phyloP scores from a whole-genome alignment of 805 yeast species.

The Kuraishia floccosa region DNA sequence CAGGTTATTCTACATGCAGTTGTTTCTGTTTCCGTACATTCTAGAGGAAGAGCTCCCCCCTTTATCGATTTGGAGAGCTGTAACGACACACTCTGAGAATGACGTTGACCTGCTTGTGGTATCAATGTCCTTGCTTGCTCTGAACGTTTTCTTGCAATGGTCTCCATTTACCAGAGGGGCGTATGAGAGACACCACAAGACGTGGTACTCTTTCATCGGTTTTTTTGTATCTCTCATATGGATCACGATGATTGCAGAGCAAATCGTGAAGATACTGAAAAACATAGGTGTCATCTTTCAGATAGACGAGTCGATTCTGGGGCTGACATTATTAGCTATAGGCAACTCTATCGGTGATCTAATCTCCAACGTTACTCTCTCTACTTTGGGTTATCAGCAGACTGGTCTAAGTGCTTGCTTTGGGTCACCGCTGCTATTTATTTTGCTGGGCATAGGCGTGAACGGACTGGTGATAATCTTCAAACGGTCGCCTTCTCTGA shows the following conservation, averaged over 20 bases:
- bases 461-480: slow-evolving; percentile 25
- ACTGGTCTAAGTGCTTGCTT: slow-evolving; percentile 41
- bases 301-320: slow-evolving; percentile 35
- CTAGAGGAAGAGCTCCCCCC: neutral
- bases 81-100: neutral
- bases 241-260: slow-evolving; percentile 17
- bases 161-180: too few species aligned
- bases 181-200: neutral
- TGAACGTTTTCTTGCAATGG: neutral
- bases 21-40: slow-evolving; percentile 7
- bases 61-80: neutral
- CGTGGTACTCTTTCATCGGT: slow-evolving; percentile 10
- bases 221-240: slow-evolving; percentile 15
- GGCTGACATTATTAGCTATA: slow-evolving; percentile 34
- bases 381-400: slow-evolving; percentile 22
- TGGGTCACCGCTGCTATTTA: slow-evolving; percentile 39
- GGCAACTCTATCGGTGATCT: slow-evolving; percentile 43
- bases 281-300: slow-evolving; percentile 31
- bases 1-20: slow-evolving; percentile 16
- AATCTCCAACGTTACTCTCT: slow-evolving; percentile 34
- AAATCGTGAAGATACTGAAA: slow-evolving; percentile 20
- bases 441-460: slow-evolving; percentile 38
- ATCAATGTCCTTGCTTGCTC: neutral
- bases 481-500: slow-evolving; percentile 2
- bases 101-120: neutral